Evolutionary conservation across 2,329 filamentous ascomycete genomes (phyloP).

Genomic region (Aschersonia sp.): DNA sequence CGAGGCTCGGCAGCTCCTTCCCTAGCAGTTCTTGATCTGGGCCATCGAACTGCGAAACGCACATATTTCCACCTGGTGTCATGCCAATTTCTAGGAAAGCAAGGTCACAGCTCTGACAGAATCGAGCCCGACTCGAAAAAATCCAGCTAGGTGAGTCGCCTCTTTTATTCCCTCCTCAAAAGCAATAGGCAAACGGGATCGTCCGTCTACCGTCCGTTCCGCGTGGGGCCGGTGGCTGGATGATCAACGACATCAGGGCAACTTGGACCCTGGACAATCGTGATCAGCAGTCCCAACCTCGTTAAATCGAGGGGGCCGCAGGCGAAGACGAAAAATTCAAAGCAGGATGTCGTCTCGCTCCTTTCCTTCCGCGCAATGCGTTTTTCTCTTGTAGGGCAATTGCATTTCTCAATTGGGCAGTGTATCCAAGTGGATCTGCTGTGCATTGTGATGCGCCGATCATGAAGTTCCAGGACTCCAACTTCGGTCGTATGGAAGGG

Average conservation of each 20-base stretch:
- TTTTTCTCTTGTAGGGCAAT: slow-evolving; percentile 15
- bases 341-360: slow-evolving; percentile 12
- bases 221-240: slow-evolving; percentile 6
- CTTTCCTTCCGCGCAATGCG: slow-evolving; percentile 14
- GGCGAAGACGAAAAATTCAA: slow-evolving; percentile 10
- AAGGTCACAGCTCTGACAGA: neutral
- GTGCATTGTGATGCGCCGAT: slow-evolving; percentile 10
- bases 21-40: neutral
- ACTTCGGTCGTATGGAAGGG: slow-evolving; percentile 21
- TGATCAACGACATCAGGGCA: neutral
- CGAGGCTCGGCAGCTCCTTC: neutral
- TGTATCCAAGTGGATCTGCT: slow-evolving; percentile 16
- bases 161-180: neutral
- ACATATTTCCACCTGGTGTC: too few species aligned
- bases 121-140: neutral
- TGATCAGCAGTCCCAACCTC: slow-evolving; percentile 11
- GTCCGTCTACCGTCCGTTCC: slow-evolving; percentile 1
- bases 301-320: slow-evolving; percentile 6
- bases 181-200: neutral
- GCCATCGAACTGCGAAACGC: too few species aligned
- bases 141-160: neutral
- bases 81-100: too few species aligned
- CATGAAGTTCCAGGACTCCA: slow-evolving; percentile 24
- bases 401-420: slow-evolving; percentile 19
- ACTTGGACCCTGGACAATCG: slow-evolving; percentile 1